Conservation (phyloP, 768 basidiomycete genomes). For the Lactifluus rugatus region DNA sequence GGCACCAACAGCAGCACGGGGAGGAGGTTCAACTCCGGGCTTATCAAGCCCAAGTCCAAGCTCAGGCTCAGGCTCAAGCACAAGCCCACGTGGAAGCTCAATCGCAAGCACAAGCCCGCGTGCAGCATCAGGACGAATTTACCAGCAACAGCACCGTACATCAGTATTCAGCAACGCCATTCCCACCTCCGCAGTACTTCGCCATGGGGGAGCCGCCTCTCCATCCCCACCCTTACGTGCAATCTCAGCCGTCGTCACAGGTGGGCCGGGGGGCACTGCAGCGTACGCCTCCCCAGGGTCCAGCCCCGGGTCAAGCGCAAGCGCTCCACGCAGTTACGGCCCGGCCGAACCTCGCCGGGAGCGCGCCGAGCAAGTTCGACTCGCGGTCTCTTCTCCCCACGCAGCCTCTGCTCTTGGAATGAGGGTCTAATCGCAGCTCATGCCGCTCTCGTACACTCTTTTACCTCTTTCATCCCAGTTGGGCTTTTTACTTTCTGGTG, state of each 20-base stretch:
- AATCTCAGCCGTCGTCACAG: conserved; percentile 3
- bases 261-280: conserved; percentile 5
- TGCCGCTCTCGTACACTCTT: no score
- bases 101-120: conserved; percentile 16
- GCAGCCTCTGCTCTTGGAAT: conserved; percentile 18
- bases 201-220: conserved; percentile 10
- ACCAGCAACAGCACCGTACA: conserved; percentile 12
- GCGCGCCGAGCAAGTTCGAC: conserved; percentile 15
- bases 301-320: conserved; percentile 13
- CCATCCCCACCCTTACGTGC: conserved; percentile 15
- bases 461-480: neutral
- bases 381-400: conserved; percentile 19
- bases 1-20: conserved; percentile 29
- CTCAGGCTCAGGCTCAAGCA: conserved; percentile 18
- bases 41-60: conserved; percentile 22
- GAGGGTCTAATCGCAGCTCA: conserved; percentile 1
- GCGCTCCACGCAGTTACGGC: conserved; percentile 15
- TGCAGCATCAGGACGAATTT: conserved; percentile 3
- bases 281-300: conserved; percentile 17
- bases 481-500: neutral
- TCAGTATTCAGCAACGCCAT: conserved; percentile 16
- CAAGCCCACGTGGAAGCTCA: conserved; percentile 18
- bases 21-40: conserved; percentile 23
- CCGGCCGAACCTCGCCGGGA: conserved; percentile 13
- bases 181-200: conserved; percentile 12